Base-by-base conservation (phyloP, 768 basidiomycete genomes). In the Termitomyces sp. region DNA sequence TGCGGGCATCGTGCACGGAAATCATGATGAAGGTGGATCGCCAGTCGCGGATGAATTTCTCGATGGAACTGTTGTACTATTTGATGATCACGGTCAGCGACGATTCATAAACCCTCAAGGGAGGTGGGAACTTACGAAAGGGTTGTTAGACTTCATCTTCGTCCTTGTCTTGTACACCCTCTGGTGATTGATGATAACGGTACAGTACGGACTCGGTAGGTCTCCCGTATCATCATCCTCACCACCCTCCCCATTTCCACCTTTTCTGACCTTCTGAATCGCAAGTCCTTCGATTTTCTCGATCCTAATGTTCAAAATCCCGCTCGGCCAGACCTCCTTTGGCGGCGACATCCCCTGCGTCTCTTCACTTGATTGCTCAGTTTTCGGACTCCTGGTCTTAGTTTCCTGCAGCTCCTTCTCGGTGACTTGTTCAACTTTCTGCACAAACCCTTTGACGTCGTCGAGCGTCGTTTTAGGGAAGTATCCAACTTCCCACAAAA, bases 1-100 rank as follows among this genome's bases (percentile, higher is more conserved):
- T 67, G 40, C 82, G 77, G 2, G 77, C 75, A 65, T 90, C 89
- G 37, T 85, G 82, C 15, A 91, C 86, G 15, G 87, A 81, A 34
- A 92, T 81, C 11, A 87, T 77, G 46, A 91, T 79, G 15, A 84
- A 81, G 3, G 88, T 77, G 10, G 75, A 78, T 8, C 73, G 72
- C 84, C 84, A 90, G 66, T 89, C 84, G 4, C 84, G 77, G 34
- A 90, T 75, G 71, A 89, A 89, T 36, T 81, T 77, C 70, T 94
- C 91, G 1, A 86, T 88, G 0, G 84, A 81, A 1, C 89, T 88
- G 50, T 80, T 77, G 68, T 80, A 86, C 81, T 82, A 61, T 3
- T n/a, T 15, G 32, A 57, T 47, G 34, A 29, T 60, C 17, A 65
- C 36, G 46, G 52, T 37, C 25, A 11, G 38, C 9, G 7, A 5